Evolutionary conservation across 495 filamentous ascomycete genomes (phyloP).

Genomic region (Talaromyces thailandensis): DNA sequence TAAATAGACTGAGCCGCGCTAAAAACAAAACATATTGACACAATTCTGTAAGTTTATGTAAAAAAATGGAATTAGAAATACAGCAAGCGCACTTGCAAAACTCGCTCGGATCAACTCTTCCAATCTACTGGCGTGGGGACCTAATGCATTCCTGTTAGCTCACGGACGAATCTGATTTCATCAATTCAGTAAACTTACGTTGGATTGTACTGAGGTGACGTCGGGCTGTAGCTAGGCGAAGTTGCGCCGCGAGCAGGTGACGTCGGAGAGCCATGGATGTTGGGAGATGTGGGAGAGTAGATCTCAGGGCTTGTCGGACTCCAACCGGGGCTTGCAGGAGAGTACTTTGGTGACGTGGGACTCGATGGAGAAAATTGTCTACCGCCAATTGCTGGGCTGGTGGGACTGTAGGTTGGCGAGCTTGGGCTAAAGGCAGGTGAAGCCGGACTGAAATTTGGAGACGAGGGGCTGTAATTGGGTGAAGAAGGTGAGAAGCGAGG

Average conservation of each 20-base stretch:
- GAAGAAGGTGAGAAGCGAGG: conserved; percentile 75
- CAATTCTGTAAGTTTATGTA: conserved; percentile 30
- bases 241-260: conserved; percentile 38
- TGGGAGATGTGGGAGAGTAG: conserved; percentile 71
- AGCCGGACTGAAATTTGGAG: conserved; percentile 52
- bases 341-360: conserved; percentile 64
- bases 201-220: conserved; percentile 40
- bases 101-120: neutral
- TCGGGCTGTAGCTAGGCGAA: conserved; percentile 50
- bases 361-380: conserved; percentile 56
- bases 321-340: conserved; percentile 63
- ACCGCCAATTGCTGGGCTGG: conserved; percentile 50
- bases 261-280: conserved; percentile 52
- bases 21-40: conserved; percentile 33
- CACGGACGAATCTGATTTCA: neutral
- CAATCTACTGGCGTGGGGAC: conserved; percentile 39
- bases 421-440: conserved; percentile 50
- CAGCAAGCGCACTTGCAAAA: conserved; percentile 16
- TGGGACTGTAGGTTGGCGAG: conserved; percentile 59
- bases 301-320: conserved; percentile 60
- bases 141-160: conserved; percentile 18
- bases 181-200: conserved; percentile 22
- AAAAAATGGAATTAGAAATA: conserved; percentile 29
- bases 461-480: conserved; percentile 53
- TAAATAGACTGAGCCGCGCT: neutral